These are phyloP conservation scores for Fusarium cicatricum DNA, from an alignment of 2,329 filamentous ascomycete species.

Conservation along the genomic window DNA sequence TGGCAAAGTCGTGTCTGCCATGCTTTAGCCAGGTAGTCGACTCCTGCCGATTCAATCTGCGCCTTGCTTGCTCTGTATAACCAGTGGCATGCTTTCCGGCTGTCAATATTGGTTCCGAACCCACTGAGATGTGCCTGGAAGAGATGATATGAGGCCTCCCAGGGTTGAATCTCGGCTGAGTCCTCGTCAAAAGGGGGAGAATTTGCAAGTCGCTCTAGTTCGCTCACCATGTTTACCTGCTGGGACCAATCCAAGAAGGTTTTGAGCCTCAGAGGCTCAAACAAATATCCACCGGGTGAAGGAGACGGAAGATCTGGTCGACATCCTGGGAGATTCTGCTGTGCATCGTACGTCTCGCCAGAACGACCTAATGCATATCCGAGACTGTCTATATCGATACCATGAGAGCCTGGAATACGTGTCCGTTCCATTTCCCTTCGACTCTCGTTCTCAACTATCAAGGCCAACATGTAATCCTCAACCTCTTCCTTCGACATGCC, in stretches of 20 bases:
- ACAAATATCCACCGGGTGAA: not conserved
- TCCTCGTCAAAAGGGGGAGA: not conserved
- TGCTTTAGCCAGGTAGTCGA: slow-evolving; percentile 1
- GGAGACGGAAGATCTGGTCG: slow-evolving; percentile 1
- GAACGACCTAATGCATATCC: not conserved
- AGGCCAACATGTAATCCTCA: not conserved
- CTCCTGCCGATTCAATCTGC: not conserved
- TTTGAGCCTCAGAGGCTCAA: not conserved
- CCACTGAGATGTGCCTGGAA: slow-evolving; percentile 6
- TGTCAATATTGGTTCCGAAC: not conserved
- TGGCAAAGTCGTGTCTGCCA: slow-evolving; percentile 3
- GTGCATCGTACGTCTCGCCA: not conserved
- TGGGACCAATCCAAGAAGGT: not conserved
- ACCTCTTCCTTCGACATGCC: slow-evolving; percentile 4
- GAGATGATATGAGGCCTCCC: slow-evolving; percentile 1
- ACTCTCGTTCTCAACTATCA: not conserved
- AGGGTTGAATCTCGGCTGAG: slow-evolving; percentile 4
- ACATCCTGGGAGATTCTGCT: slow-evolving; percentile 6
- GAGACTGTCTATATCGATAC: not conserved
- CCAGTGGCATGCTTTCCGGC: not conserved
- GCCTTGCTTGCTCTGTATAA: not conserved
- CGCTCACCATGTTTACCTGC: slow-evolving; percentile 1
- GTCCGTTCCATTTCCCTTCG: not conserved
- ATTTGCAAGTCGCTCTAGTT: not conserved
- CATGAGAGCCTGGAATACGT: not conserved